Percentiles rank a stretch among this genome's conserved stretches.
phyloP scores from a whole-genome alignment of 768 basidiomycete species.

The Leccinum truebloodii region DNA sequence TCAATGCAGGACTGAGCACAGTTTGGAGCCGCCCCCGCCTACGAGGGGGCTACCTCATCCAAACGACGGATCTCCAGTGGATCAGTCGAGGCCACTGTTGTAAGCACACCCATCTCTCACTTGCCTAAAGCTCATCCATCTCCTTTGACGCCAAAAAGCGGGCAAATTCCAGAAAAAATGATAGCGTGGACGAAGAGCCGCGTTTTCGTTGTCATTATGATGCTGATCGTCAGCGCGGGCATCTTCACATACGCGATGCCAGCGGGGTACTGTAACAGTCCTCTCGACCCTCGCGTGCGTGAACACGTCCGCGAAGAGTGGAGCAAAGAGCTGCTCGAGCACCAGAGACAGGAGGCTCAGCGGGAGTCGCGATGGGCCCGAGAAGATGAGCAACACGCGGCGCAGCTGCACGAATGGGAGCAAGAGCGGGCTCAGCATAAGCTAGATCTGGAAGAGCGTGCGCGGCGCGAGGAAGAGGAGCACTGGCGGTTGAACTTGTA shows the following conservation, averaged over 20 bases:
- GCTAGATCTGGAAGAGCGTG: constrained; percentile 19
- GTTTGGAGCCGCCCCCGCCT: no score
- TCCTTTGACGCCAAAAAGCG: not conserved
- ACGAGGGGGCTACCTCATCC: no score
- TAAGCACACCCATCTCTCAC: constrained; percentile 2
- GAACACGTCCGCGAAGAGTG: constrained; percentile 25
- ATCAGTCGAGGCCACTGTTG: not conserved
- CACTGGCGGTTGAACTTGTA: constrained; percentile 22
- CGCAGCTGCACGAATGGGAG: constrained; percentile 18
- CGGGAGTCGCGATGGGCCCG: constrained; percentile 20
- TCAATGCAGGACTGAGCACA: no score
- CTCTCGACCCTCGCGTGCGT: constrained; percentile 17
- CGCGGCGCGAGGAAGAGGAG: constrained; percentile 20
- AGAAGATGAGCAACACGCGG: constrained; percentile 18
- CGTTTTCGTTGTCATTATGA: not conserved
- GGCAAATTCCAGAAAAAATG: not conserved
- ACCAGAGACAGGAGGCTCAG: constrained; percentile 16
- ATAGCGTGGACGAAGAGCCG: not conserved
- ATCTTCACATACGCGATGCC: constrained; percentile 14
- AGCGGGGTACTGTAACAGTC: constrained; percentile 21
- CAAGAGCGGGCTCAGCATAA: constrained; percentile 21
- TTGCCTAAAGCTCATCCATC: not conserved
- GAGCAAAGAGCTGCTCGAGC: constrained; percentile 17
- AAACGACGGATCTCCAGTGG: not conserved
- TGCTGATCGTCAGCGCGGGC: not conserved